Percentiles rank a stretch among this genome's conserved stretches.
phyloP scores from a whole-genome alignment of 768 basidiomycete genomes.

The Mycena metata region DNA sequence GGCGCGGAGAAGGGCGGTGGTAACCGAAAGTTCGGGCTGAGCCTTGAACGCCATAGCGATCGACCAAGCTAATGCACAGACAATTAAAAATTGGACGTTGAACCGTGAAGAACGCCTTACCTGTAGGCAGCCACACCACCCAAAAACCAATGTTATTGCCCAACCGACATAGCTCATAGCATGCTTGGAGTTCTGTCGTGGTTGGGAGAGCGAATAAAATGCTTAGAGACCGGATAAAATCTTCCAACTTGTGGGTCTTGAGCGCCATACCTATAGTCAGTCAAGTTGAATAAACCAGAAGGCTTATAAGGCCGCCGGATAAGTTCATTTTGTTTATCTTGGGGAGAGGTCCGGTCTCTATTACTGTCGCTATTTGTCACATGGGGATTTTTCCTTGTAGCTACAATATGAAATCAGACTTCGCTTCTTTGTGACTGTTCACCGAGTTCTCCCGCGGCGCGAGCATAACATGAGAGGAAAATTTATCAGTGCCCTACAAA shows the following conservation, averaged over 20 bases:
- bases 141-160: slow-evolving; percentile 51
- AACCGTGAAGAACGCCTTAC: slow-evolving; percentile 22
- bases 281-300: slow-evolving; percentile 2
- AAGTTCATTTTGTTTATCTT: slow-evolving; percentile 22
- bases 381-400: slow-evolving; percentile 19
- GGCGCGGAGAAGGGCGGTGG: slow-evolving; percentile 38
- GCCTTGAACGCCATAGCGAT: slow-evolving; percentile 49
- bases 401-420: slow-evolving; percentile 28
- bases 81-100: background rate
- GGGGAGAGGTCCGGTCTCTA: slow-evolving; percentile 1
- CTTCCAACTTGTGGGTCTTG: slow-evolving; percentile 11
- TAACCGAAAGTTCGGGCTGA: slow-evolving; percentile 39
- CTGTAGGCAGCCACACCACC: slow-evolving; percentile 48
- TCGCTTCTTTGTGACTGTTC: slow-evolving; percentile 26
- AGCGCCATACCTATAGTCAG: slow-evolving; percentile 9
- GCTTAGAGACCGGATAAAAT: slow-evolving; percentile 8
- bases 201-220: slow-evolving; percentile 39
- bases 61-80: slow-evolving; percentile 44
- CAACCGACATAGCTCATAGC: slow-evolving; percentile 50
- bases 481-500: background rate
- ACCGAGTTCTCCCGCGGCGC: slow-evolving; percentile 20
- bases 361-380: slow-evolving; percentile 24
- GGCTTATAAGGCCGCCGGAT: slow-evolving; percentile 2
- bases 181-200: slow-evolving; percentile 43
- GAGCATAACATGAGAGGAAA: background rate